Conservation (phyloP, 1,139 yeast genomes). For the Keqinozyma sinolaborantium region DNA sequence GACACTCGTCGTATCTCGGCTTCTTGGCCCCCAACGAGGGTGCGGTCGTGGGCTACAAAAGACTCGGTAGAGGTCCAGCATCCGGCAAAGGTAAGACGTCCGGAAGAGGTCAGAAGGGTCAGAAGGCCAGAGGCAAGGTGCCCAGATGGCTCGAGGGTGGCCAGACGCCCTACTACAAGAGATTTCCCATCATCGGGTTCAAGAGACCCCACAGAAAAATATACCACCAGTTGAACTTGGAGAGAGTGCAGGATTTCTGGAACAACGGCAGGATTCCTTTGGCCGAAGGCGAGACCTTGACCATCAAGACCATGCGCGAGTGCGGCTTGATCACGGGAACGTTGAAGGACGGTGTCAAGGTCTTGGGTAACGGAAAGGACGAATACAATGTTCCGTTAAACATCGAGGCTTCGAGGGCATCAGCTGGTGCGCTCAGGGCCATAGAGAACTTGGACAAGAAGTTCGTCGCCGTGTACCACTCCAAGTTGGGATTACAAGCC, state of each 20-base stretch:
- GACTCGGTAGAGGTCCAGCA: constrained; percentile 97
- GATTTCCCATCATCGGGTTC: constrained; percentile 91
- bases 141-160: constrained; percentile 99
- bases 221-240: constrained; percentile 53
- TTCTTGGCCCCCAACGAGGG: constrained; percentile 38
- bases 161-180: constrained; percentile 87
- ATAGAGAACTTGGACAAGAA: constrained; percentile 73
- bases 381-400: constrained; percentile 57
- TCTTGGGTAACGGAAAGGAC: constrained; percentile 67
- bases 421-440: constrained; percentile 65
- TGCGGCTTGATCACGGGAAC: constrained; percentile 71
- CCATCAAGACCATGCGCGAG: constrained; percentile 62
- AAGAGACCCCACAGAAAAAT: constrained; percentile 52
- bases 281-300: constrained; percentile 59
- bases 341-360: constrained; percentile 75
- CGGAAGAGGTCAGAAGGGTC: constrained; percentile 98
- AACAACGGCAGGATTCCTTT: constrained; percentile 67
- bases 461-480: constrained; percentile 71
- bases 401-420: constrained; percentile 81
- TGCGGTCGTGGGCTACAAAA: constrained; percentile 45
- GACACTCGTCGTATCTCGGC: constrained; percentile 30
- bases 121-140: constrained; percentile 89
- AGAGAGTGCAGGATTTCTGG: constrained; percentile 59
- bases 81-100: constrained; percentile 92
- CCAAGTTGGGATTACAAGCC: constrained; percentile 63